Evolutionary conservation across 768 basidiomycete genomes (phyloP), one percentile per base, ranked within the genome.

Genomic region (Rhodosporidiobolus sp.): DNA sequence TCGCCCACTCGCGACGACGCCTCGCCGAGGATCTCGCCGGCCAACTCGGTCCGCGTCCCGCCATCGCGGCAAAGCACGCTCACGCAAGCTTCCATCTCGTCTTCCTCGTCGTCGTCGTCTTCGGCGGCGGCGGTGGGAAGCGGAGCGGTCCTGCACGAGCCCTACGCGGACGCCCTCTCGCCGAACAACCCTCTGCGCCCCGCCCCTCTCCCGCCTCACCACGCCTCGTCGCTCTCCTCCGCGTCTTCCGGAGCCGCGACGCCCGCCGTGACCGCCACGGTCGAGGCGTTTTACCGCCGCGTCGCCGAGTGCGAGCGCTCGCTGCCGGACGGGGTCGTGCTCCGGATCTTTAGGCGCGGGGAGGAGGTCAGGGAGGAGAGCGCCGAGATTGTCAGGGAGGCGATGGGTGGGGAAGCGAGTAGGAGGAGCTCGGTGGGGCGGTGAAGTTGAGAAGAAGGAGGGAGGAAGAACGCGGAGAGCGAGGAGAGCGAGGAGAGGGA

Each of bases 151-250:
- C 4, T 28, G 20, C 5, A 69, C 34, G 75, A 76, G 4, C 53
- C 66, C 32, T 50, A 52, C 43, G 12, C 69, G n/a, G 78, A 79
- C 68, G 19, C 69, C 1, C 63, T 79, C 12, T 77, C 77, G 45
- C 77, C 76, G 0, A 79, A 79, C 72, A 79, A 79, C 63, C 78
- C 78, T 1, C 67, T 76, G 5, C 65, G 71, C 34, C 71, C n/a
- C 30, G 38, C 38, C 8, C 38, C 7, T 43, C 38, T 43, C 38
- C 38, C 38, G 38, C 38, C 38, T 7, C 8, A 14, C 8, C 38
- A 43, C 38, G 7, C 38, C 38, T 43, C 67, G 1, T 57, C 67
- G 32, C 55, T 69, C 26, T 54, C 61, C 28, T 64, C 67, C 1
- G 28, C 45, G 0, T 43, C 62, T n/a, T n/a, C n/a, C n/a, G n/a